Evolutionary conservation across 1,284 basidiomycete species (phyloP).

Genomic region (Exobasidium rhododendri): DNA sequence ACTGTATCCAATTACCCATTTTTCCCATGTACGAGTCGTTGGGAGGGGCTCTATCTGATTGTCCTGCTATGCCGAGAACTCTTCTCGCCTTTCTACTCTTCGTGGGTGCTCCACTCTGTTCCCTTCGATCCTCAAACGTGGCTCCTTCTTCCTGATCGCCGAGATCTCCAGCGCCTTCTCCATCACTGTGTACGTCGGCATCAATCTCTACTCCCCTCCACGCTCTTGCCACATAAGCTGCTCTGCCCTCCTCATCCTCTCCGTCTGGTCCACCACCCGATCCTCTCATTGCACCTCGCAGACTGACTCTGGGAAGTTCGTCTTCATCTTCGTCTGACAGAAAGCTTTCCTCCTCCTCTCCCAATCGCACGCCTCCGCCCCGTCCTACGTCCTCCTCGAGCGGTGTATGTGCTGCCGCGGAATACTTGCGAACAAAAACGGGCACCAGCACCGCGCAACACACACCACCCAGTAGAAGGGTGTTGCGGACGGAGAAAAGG

Average conservation of each 20-base stretch:
- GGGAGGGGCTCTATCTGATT: background rate
- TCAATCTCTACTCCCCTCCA: constrained; percentile 12
- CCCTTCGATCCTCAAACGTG: constrained; percentile 10
- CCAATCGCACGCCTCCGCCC: constrained; percentile 14
- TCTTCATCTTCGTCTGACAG: constrained; percentile 24
- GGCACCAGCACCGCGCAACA: constrained; percentile 87
- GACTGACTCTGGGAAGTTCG: constrained; percentile 19
- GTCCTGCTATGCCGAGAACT: constrained; percentile 7
- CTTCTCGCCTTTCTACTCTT: constrained; percentile 4
- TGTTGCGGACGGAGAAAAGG: constrained; percentile 81
- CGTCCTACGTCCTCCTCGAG: constrained; percentile 15
- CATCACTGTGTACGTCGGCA: constrained; percentile 1
- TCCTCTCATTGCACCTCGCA: constrained; percentile 7
- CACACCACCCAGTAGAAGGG: constrained; percentile 74
- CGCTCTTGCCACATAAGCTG: constrained; percentile 11
- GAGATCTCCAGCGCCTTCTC: background rate
- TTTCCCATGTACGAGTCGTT: background rate
- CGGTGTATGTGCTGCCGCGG: constrained; percentile 5
- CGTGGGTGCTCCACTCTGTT: constrained; percentile 3
- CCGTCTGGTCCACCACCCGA: background rate
- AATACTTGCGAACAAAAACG: constrained; percentile 57
- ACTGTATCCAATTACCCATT: background rate
- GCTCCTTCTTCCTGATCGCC: constrained; percentile 4
- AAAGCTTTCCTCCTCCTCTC: constrained; percentile 10
- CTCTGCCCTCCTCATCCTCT: constrained; percentile 9